Conservation (phyloP, 176 grass and related monocot species). For the Tuctoria greenei region DNA sequence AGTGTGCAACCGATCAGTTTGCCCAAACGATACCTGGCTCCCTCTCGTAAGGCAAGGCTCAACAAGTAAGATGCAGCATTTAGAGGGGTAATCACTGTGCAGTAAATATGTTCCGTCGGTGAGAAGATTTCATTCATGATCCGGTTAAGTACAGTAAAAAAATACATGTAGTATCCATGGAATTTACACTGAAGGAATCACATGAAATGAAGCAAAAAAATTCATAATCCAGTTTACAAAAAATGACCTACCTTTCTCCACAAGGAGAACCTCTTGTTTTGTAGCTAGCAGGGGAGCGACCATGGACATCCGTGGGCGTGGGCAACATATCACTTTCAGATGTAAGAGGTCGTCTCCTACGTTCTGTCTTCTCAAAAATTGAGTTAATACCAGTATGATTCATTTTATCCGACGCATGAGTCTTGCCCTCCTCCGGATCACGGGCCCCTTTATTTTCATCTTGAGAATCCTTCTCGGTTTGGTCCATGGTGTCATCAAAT, state of each 20-base stretch:
- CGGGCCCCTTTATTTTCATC: conserved; percentile 39
- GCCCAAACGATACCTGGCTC: not conserved
- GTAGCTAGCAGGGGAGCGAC: conserved; percentile 40
- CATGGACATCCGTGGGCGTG: conserved; percentile 28
- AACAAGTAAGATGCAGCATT: not conserved
- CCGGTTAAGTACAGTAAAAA: conserved; percentile 2
- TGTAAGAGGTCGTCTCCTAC: conserved; percentile 36
- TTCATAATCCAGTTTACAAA: not conserved
- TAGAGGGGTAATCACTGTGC: conserved; percentile 1
- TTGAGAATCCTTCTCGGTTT: conserved; percentile 65
- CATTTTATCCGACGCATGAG: conserved; percentile 38
- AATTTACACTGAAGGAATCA: conserved; percentile 2
- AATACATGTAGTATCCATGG: not conserved
- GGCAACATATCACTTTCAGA: conserved; percentile 44
- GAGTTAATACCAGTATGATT: conserved; percentile 42
- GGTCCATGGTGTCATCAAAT: conserved; percentile 48
- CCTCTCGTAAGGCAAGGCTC: not conserved
- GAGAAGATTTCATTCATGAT: not conserved
- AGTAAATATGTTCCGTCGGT: conserved; percentile 1
- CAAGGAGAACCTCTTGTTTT: conserved; percentile 65
- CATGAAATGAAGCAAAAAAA: not conserved
- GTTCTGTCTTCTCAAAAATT: conserved; percentile 44
- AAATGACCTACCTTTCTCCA: conserved; percentile 63
- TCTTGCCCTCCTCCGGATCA: conserved; percentile 44
- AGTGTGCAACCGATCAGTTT: not conserved